phyloP scores from a whole-genome alignment of 176 grass and related monocot genomes.

The Carex myosuroides region DNA sequence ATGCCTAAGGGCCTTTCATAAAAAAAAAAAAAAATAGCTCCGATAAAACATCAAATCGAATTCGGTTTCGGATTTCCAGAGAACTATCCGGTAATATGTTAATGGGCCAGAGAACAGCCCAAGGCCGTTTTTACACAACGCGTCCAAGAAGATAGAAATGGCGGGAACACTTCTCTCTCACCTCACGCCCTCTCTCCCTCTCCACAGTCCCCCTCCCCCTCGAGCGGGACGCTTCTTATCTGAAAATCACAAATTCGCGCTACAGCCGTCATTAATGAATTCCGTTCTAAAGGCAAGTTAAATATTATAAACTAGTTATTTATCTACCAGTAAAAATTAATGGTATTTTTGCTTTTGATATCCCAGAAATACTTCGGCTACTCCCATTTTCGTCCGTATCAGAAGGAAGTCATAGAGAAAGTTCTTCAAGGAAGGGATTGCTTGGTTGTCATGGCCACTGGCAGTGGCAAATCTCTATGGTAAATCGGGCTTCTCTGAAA shows the following conservation, averaged over 20 bases:
- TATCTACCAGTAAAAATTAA: background rate
- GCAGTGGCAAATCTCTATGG: slow-evolving; percentile 90
- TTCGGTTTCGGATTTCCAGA: too few relatives aligned
- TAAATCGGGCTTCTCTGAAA: slow-evolving; percentile 1
- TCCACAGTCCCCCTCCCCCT: background rate
- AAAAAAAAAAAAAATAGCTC: too few relatives aligned
- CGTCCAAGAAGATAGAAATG: slow-evolving; percentile 1
- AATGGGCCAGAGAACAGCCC: background rate
- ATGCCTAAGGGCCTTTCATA: too few relatives aligned
- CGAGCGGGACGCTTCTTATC: slow-evolving; percentile 9
- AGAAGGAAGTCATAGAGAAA: slow-evolving; percentile 67
- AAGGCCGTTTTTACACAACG: background rate
- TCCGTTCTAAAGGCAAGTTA: slow-evolving; percentile 49
- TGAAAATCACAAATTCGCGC: background rate
- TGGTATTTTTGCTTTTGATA: background rate
- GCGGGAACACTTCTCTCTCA: slow-evolving; percentile 24
- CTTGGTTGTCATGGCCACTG: slow-evolving; percentile 91
- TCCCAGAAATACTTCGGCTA: slow-evolving; percentile 66
- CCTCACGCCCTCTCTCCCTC: background rate
- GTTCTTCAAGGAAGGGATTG: slow-evolving; percentile 63
- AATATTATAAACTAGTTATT: slow-evolving; percentile 25
- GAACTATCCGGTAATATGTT: background rate
- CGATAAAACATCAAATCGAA: too few relatives aligned
- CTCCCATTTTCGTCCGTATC: slow-evolving; percentile 55
- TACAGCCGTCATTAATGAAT: slow-evolving; percentile 31